phyloP scores from a whole-genome alignment of 1,139 yeast genomes.

The Kodamaea sp. region DNA sequence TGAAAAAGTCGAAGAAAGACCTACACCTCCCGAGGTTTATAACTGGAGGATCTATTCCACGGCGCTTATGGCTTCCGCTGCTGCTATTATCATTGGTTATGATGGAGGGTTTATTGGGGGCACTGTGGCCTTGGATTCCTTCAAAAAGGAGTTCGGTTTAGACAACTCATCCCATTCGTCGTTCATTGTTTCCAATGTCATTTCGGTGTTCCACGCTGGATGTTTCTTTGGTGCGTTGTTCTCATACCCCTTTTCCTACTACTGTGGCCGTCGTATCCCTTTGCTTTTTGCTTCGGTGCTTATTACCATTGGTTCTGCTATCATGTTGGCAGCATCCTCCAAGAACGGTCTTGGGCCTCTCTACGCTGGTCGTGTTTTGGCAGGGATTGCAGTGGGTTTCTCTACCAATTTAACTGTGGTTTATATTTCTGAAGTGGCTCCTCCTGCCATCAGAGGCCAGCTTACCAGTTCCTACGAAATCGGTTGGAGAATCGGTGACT shows the following conservation, averaged over 20 bases:
- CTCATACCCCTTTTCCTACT: slow-evolving; percentile 41
- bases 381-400: slow-evolving; percentile 44
- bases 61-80: slow-evolving; percentile 43
- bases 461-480: slow-evolving; percentile 41
- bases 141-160: slow-evolving; percentile 37
- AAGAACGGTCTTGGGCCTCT: slow-evolving; percentile 38
- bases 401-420: slow-evolving; percentile 46
- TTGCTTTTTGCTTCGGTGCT: slow-evolving; percentile 35
- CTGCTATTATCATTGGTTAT: slow-evolving; percentile 42
- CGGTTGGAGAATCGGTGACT: slow-evolving; percentile 47
- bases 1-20: slow-evolving; percentile 39
- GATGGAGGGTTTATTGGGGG: slow-evolving; percentile 50
- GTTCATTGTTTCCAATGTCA: slow-evolving; percentile 34
- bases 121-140: slow-evolving; percentile 40
- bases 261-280: slow-evolving; percentile 39
- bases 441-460: slow-evolving; percentile 44
- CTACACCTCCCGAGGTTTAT: slow-evolving; percentile 42
- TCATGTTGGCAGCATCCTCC: slow-evolving; percentile 39
- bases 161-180: slow-evolving; percentile 25
- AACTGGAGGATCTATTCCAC: slow-evolving; percentile 37
- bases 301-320: slow-evolving; percentile 40
- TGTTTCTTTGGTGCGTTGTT: slow-evolving; percentile 49
- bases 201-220: slow-evolving; percentile 49
- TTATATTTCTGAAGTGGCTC: slow-evolving; percentile 42
- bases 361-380: slow-evolving; percentile 44